Percentiles rank a stretch among this genome's conserved stretches.
phyloP scores from a whole-genome alignment of 2,329 filamentous ascomycete species.

The Volutella citrinella region DNA sequence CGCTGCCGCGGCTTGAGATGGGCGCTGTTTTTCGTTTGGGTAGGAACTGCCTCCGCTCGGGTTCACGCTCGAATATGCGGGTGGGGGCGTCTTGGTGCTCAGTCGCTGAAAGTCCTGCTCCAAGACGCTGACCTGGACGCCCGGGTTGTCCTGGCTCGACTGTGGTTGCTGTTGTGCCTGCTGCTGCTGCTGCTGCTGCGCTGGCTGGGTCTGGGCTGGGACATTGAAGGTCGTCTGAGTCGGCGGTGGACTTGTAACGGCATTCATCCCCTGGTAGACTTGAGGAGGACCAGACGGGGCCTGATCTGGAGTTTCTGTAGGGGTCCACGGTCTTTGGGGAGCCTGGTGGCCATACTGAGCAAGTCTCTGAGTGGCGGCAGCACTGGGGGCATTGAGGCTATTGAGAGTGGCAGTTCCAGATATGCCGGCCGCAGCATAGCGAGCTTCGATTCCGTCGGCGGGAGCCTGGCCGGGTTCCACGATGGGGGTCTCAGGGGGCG shows the following conservation, averaged over 20 bases:
- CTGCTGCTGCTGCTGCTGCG: conserved; percentile 35
- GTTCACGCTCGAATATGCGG: conserved; percentile 86
- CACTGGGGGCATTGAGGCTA: conserved; percentile 67
- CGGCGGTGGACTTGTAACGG: conserved; percentile 54
- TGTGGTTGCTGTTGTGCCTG: conserved; percentile 34
- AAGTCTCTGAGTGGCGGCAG: conserved; percentile 75
- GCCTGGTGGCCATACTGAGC: conserved; percentile 66
- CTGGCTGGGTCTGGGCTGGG: conserved; percentile 39
- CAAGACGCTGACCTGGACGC: conserved; percentile 65
- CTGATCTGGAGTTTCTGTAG: conserved; percentile 83
- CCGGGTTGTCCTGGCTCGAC: conserved; percentile 28
- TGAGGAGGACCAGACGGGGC: conserved; percentile 87
- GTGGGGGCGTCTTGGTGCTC: conserved; percentile 80
- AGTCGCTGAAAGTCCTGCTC: conserved; percentile 85
- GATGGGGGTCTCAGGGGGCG: conserved; percentile 88
- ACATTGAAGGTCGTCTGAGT: conserved; percentile 33
- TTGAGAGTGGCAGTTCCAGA: conserved; percentile 80
- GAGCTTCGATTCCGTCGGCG: conserved; percentile 80
- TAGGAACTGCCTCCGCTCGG: conserved; percentile 56
- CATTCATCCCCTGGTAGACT: conserved; percentile 82
- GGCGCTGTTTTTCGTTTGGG: conserved; percentile 73
- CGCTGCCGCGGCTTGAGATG: conserved; percentile 28
- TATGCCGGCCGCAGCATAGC: conserved; percentile 88
- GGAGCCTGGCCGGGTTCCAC: conserved; percentile 68
- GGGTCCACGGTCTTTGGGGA: conserved; percentile 77